A percentile compares a stretch with the other conserved stretches of the same genome.
These are phyloP conservation scores for Paecilomyces niveus DNA, from an alignment of 2,329 filamentous ascomycete species.

Conservation along the genomic window DNA sequence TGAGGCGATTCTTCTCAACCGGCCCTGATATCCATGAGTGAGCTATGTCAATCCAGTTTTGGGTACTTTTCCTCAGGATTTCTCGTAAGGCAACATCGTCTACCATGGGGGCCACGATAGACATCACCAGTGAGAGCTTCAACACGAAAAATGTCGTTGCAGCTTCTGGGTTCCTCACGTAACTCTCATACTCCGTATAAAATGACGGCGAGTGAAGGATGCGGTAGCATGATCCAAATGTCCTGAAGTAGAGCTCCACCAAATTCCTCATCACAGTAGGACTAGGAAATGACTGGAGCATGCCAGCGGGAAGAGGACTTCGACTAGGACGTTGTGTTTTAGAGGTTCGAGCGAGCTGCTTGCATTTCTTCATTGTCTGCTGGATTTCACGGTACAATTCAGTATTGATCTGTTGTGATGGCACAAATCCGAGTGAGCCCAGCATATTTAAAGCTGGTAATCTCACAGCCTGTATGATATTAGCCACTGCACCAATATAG, in stretches of 20 bases:
- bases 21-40: constrained; percentile 50
- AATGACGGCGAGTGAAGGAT: constrained; percentile 22
- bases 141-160: constrained; percentile 7
- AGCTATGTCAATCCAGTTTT: constrained; percentile 52
- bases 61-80: constrained; percentile 31
- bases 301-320: background rate
- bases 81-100: background rate
- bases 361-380: background rate
- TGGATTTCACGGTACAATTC: background rate
- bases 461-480: background rate
- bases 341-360: background rate
- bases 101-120: constrained; percentile 3
- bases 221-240: constrained; percentile 21
- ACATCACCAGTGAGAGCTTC: constrained; percentile 17
- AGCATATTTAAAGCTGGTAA: background rate
- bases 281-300: background rate
- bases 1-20: constrained; percentile 46
- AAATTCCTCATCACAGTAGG: constrained; percentile 1
- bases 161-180: constrained; percentile 6
- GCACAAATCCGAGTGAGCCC: background rate
- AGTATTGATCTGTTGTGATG: background rate
- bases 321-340: background rate
- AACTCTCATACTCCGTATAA: constrained; percentile 15
- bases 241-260: constrained; percentile 14
- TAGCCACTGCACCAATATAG: background rate